Conservation (phyloP, 1,284 basidiomycete genomes). For the Naganishia albida region DNA sequence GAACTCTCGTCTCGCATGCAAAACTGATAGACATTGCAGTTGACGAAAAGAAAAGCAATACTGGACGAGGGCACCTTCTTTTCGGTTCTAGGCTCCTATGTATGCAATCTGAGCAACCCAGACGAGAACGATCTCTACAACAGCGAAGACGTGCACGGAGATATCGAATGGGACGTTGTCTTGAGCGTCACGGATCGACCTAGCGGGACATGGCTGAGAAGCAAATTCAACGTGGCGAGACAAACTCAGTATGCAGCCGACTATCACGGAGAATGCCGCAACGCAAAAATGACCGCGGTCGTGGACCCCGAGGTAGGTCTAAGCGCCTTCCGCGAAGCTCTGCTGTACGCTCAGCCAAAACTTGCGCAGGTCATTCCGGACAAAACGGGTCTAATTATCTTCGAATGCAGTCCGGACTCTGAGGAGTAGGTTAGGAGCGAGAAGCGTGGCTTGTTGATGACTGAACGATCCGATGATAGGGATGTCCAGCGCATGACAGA, state of each 20-base stretch:
- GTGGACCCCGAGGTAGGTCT: slow-evolving; percentile 1
- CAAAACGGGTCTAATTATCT: slow-evolving; percentile 21
- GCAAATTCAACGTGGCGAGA: slow-evolving; percentile 28
- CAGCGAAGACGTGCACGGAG: neutral
- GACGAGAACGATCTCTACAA: slow-evolving; percentile 15
- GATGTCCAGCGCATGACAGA: slow-evolving; percentile 6
- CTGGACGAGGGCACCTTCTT: slow-evolving; percentile 34
- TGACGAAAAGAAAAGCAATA: slow-evolving; percentile 28
- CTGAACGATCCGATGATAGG: neutral
- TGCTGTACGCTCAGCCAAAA: neutral
- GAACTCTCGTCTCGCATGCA: too few species aligned
- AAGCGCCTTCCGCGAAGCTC: neutral
- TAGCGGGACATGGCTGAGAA: slow-evolving; percentile 31
- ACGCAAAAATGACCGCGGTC: slow-evolving; percentile 19
- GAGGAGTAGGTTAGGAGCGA: neutral
- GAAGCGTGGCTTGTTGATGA: neutral
- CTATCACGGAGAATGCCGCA: slow-evolving; percentile 25
- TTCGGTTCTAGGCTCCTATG: slow-evolving; percentile 29
- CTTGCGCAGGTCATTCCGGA: slow-evolving; percentile 5
- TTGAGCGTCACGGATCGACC: slow-evolving; percentile 21
- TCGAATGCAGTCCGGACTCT: slow-evolving; percentile 21
- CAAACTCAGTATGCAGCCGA: slow-evolving; percentile 16
- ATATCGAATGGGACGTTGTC: slow-evolving; percentile 25
- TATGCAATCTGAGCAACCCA: slow-evolving; percentile 24
- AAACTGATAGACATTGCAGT: neutral